These are phyloP conservation scores for Acephala macrosclerotiorum DNA, from an alignment of 2,329 filamentous ascomycete genomes.

Conservation along the genomic window DNA sequence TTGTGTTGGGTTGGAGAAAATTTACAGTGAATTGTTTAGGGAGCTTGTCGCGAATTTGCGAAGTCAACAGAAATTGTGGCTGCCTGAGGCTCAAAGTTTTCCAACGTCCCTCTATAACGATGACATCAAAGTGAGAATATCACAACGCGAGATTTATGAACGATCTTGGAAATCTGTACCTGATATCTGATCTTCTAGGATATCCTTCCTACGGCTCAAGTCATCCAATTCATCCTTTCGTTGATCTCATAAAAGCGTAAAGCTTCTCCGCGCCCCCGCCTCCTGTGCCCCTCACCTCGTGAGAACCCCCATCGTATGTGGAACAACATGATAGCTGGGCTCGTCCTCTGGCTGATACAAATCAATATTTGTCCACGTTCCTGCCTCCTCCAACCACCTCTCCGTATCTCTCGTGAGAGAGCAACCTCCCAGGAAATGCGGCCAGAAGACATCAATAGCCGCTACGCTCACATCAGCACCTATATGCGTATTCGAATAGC, in stretches of 20 bases:
- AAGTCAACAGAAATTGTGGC: background rate
- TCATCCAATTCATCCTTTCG: background rate
- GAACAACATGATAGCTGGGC: slow-evolving; percentile 36
- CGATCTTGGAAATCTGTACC: background rate
- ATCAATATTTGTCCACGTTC: slow-evolving; percentile 39
- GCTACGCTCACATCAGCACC: slow-evolving; percentile 31
- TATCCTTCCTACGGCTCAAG: background rate
- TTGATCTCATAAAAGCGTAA: background rate
- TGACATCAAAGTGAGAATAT: background rate
- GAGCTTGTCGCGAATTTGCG: background rate
- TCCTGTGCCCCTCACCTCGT: slow-evolving; percentile 32
- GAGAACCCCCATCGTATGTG: slow-evolving; percentile 38
- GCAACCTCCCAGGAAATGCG: slow-evolving; percentile 40
- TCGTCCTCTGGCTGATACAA: slow-evolving; percentile 36
- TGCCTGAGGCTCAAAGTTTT: slow-evolving; percentile 9
- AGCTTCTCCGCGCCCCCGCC: background rate
- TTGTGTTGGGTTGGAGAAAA: background rate
- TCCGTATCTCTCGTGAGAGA: slow-evolving; percentile 40
- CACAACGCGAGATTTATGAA: background rate
- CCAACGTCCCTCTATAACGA: background rate
- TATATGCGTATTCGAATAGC: background rate
- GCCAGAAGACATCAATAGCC: slow-evolving; percentile 38
- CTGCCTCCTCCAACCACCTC: slow-evolving; percentile 35
- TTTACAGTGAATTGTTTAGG: slow-evolving; percentile 1
- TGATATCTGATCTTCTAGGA: background rate